Conservation (phyloP, 305 asterid genomes). For the Euphrasia arctica region DNA sequence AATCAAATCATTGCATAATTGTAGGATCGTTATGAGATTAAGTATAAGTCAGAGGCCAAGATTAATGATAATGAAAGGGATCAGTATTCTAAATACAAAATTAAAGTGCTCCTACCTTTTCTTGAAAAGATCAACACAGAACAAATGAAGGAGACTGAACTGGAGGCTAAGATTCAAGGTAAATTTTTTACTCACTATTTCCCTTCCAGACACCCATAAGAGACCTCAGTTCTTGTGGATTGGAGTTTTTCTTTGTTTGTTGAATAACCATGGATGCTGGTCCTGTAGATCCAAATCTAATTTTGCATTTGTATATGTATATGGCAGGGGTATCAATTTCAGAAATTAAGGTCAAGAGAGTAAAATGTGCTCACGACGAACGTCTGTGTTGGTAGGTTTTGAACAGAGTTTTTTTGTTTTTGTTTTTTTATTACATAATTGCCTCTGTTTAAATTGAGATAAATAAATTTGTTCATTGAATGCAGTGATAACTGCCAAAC, state of each 20-base stretch:
- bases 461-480: slow-evolving; percentile 6
- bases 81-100: slow-evolving; percentile 23
- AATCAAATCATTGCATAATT: slow-evolving; percentile 17
- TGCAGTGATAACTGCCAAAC: slow-evolving; percentile 69
- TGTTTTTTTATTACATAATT: background rate
- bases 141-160: slow-evolving; percentile 32
- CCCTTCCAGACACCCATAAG: background rate
- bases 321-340: slow-evolving; percentile 40
- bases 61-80: no score
- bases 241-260: no score
- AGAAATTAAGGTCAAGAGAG: slow-evolving; percentile 31
- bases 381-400: slow-evolving; percentile 56
- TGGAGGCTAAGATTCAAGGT: slow-evolving; percentile 24
- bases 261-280: background rate
- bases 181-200: background rate
- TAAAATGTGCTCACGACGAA: slow-evolving; percentile 30
- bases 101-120: slow-evolving; percentile 9
- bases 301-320: no score
- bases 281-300: no score
- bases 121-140: no score
- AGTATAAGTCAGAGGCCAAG: slow-evolving; percentile 18
- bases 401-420: background rate
- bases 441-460: slow-evolving; percentile 5
- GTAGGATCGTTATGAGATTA: slow-evolving; percentile 28
- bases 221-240: no score